Conservation (phyloP, 1,284 basidiomycete genomes). For the Trichosporon sp. region DNA sequence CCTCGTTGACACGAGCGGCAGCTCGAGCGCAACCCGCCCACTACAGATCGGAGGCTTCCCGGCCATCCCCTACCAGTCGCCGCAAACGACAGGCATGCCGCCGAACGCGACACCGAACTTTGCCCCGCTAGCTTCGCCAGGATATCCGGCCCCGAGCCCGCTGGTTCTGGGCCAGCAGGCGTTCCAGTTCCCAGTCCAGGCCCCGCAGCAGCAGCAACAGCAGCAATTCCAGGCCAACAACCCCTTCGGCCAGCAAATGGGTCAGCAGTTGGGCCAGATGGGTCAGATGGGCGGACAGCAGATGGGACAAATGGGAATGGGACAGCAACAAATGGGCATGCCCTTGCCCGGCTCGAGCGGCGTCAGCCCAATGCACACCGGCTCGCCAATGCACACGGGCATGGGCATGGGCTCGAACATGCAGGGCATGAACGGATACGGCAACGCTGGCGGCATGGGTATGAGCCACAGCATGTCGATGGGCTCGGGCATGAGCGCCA, state of each 20-base stretch:
- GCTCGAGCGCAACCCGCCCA: constrained; percentile 27
- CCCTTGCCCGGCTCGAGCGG: background rate
- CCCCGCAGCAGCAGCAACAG: background rate
- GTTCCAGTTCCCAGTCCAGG: background rate
- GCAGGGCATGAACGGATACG: background rate
- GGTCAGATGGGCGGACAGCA: background rate
- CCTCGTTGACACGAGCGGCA: constrained; percentile 29
- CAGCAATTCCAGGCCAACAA: background rate
- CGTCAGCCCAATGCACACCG: background rate
- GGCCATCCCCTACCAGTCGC: constrained; percentile 6
- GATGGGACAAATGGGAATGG: background rate
- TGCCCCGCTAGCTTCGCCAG: constrained; percentile 4
- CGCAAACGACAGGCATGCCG: background rate
- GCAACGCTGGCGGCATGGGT: constrained; percentile 6
- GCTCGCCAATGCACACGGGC: background rate
- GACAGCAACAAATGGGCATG: background rate
- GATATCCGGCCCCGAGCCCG: background rate
- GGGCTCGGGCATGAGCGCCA: background rate
- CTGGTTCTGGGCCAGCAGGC: constrained; percentile 19
- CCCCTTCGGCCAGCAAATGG: constrained; percentile 3
- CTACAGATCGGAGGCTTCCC: constrained; percentile 24
- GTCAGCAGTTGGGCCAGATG: background rate
- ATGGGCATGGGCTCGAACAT: constrained; percentile 8
- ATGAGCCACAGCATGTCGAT: background rate
- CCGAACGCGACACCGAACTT: background rate